Base-by-base conservation (phyloP, 106 monocot genomes). In the Dendrobium huoshanense region DNA sequence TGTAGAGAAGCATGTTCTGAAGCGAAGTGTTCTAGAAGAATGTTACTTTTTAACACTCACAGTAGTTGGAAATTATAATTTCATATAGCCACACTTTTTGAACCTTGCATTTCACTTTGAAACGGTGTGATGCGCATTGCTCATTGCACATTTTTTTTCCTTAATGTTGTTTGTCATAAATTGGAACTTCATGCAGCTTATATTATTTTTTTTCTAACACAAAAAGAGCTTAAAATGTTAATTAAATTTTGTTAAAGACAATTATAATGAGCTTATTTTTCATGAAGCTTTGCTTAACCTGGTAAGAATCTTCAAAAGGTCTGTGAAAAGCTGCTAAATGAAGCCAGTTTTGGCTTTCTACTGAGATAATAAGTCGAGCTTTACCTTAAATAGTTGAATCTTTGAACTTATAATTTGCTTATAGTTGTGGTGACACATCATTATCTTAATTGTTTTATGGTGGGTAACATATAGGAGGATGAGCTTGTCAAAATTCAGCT, bases 401-500 rank as follows among this genome's bases (percentile, higher is more conserved):
- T 37, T 33, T 70, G 33, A 37, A 68, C 19, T 73, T 42, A 41
- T 73, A 19, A 19, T 74, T 74, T 4, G 29, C 33, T 72, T 33
- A 15, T 40, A 27, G 29, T 74, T 74, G 17, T 44, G 22, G 19
- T 43, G 43, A 43, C 29, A 74, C 44, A 31, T 7, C 16, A 19
- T 59, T 78, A 18, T 16, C 20, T 41, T 67, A 56, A 5, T 7
- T 67, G 7, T 77, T 43, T 49, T 68, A 55, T 55, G 27, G 1
- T 70, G 75, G 48, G 10, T 72, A 18, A 73, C 1, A 64, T 87
- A 54, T 77, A 97, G 96, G 94, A 90, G 56, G 94, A 92, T 67
- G 96, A 97, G 81, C 84, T 78, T 49, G 79, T 83, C 41, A 94
- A 88, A 82, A 55, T 86, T 51, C 83, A 85, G 51, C 80, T 82